Evolutionary conservation across 2,329 filamentous ascomycete species (phyloP).

Genomic region (Knufia fluminis): DNA sequence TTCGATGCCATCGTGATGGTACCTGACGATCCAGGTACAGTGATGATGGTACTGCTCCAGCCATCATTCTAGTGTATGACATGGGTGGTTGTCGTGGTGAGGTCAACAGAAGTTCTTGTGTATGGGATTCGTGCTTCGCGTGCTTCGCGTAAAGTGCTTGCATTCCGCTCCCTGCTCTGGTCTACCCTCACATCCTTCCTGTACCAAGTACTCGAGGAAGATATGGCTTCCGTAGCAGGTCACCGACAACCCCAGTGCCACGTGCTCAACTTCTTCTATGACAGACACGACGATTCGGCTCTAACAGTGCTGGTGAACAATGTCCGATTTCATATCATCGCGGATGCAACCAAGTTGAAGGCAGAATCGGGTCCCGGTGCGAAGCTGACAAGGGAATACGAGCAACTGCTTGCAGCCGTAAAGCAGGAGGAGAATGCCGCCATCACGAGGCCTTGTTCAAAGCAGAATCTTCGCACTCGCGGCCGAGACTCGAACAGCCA

Average conservation of each 20-base stretch:
- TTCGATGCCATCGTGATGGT: background rate
- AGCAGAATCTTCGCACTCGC: background rate
- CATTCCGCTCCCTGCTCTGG: background rate
- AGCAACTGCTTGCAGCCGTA: background rate
- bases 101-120: background rate
- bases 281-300: constrained; percentile 6
- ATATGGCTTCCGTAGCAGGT: background rate
- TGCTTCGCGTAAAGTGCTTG: constrained; percentile 1
- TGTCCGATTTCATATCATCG: constrained; percentile 10
- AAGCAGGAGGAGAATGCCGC: background rate
- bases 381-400: background rate
- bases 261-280: constrained; percentile 12
- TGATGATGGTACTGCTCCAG: background rate
- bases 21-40: background rate
- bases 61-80: background rate
- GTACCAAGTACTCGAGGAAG: too few relatives aligned
- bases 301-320: constrained; percentile 10
- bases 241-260: constrained; percentile 6
- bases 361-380: background rate
- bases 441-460: background rate
- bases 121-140: too few relatives aligned
- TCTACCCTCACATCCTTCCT: background rate
- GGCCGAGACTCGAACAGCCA: background rate
- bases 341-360: constrained; percentile 9
- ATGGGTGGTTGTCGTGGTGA: background rate